These are phyloP conservation scores for Entomortierella chlamydospora DNA, from an alignment of 192 early-diverging fungal species.

Conservation along the genomic window DNA sequence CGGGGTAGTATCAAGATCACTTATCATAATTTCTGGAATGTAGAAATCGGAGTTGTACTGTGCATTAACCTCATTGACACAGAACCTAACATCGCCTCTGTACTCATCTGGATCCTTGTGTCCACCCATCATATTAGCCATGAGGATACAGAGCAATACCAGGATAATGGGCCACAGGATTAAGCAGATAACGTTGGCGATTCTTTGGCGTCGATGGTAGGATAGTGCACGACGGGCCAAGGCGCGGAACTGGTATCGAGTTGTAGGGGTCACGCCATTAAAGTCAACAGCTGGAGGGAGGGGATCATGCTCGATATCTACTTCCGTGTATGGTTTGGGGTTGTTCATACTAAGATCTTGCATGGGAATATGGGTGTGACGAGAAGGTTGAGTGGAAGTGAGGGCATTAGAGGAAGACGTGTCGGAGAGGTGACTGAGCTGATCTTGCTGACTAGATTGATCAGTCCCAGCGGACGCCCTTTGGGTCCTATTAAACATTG, in stretches of 20 bases:
- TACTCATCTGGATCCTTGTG: background rate
- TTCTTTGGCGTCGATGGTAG: constrained; percentile 36
- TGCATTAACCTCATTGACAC: constrained; percentile 25
- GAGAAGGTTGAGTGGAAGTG: background rate
- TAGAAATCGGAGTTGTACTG: background rate
- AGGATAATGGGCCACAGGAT: constrained; percentile 34
- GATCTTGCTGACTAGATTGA: too few relatives aligned
- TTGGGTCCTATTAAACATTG: constrained; percentile 11
- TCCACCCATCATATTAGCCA: background rate
- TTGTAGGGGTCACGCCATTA: constrained; percentile 5
- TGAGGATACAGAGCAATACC: constrained; percentile 15
- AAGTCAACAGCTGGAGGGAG: constrained; percentile 43
- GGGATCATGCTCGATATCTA: constrained; percentile 20
- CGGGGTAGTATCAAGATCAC: background rate
- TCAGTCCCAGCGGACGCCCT: background rate
- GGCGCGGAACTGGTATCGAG: constrained; percentile 37
- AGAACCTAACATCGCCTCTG: constrained; percentile 5
- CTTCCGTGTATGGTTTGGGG: background rate
- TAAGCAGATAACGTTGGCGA: constrained; percentile 21
- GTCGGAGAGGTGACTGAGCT: too few relatives aligned
- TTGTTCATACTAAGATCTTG: constrained; percentile 7
- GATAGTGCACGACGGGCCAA: constrained; percentile 35
- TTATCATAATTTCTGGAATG: background rate
- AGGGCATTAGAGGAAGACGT: constrained; percentile 8
- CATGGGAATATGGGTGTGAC: constrained; percentile 34